Evolutionary conservation across 352 stramenopile species (phyloP), one percentile per base, ranked within the genome.

Genomic region (Globisporangium canariense): DNA sequence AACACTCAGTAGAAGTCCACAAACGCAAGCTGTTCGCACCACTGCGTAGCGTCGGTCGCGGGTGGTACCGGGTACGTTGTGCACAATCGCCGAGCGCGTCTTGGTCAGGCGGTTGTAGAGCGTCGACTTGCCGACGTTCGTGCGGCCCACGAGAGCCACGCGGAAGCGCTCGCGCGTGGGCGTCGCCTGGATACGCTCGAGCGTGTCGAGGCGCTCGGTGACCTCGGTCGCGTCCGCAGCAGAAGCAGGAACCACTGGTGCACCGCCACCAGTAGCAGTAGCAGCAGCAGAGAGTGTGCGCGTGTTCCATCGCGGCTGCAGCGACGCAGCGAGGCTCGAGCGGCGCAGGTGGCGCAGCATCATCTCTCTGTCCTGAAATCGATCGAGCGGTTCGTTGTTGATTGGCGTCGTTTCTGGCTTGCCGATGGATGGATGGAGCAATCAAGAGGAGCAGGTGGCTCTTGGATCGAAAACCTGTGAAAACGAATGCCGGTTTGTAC

Each of bases 81-180:
- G 85, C n/a, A 94, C 85, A 63, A 94, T 94, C 8, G 85, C 85
- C 0, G 74, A 68, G 25, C 85, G 80, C 20, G 83, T 82, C 70
- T 90, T 91, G 58, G 86, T 94, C 56, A 94, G 63, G 22, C 86
- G 78, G 69, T 94, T 94, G 75, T 89, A 94, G 30, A 94, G 82
- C 69, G 86, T 94, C 49, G 83, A 92, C 68, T 94, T 94, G 60
- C 86, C 86, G 45, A 94, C 83, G 69, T 94, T 94, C 22, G 86
- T 92, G 52, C 86, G 81, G 0, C 86, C 86, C n/a, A 94, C 86
- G 32, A 94, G 82, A 43, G 83, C 86, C 25, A 94, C 75, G 32
- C 83, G 83, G 41, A 93, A 86, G 9, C 80, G 84, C 25, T 83
- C 75, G 61, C 83, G 79, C 16, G 50, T 32, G 28, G 75, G 67